phyloP scores from a whole-genome alignment of 1,284 basidiomycete genomes.

The Naganishia sp. region DNA sequence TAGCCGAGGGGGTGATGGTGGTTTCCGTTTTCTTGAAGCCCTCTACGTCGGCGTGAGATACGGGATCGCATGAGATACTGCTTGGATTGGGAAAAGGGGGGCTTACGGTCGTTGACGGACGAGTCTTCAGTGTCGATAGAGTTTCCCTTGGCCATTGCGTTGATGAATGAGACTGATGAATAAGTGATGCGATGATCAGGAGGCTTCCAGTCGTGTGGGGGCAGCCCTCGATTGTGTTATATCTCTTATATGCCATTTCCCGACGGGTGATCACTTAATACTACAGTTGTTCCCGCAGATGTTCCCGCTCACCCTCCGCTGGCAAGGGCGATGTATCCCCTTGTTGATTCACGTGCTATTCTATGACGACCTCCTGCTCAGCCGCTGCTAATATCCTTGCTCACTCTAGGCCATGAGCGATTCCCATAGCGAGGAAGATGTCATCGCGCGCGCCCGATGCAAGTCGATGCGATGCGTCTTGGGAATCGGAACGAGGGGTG shows the following conservation, averaged over 20 bases:
- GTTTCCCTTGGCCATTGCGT: conserved; percentile 26
- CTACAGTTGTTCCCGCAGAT: no score
- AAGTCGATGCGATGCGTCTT: neutral
- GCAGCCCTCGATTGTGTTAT: no score
- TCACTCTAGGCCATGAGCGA: no score
- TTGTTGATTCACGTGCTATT: neutral
- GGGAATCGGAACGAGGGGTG: conserved; percentile 1
- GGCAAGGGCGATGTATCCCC: no score
- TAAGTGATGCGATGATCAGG: no score
- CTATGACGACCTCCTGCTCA: neutral
- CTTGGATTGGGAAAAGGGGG: neutral
- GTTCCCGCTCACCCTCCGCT: no score
- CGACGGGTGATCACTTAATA: no score
- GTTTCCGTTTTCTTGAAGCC: conserved; percentile 32
- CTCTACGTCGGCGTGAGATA: conserved; percentile 10
- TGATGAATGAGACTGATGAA: neutral
- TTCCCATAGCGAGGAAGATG: neutral
- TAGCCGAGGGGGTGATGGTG: conserved; percentile 26
- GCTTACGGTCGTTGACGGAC: conserved; percentile 30
- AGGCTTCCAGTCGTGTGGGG: no score
- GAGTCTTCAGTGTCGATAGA: conserved; percentile 20
- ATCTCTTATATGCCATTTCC: no score
- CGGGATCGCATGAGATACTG: neutral
- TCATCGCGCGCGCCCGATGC: neutral
- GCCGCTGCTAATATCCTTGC: no score